Percentiles rank a stretch among this genome's conserved stretches.
Conservation (phyloP, 768 basidiomycete species). For the Lactifluus echinatus region DNA sequence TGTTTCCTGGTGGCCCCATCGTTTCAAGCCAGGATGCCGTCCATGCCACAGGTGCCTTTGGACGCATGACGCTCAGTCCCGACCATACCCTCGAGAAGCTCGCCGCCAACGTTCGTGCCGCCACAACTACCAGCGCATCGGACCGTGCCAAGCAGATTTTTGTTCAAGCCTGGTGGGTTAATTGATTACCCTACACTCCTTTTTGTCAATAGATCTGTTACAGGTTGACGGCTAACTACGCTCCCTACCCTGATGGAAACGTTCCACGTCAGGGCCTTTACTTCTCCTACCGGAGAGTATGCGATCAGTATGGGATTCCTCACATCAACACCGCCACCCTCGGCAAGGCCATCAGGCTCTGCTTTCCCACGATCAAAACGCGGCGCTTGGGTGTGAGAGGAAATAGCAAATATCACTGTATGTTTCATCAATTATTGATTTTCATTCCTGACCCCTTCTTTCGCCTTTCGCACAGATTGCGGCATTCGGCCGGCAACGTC, state of each 20-base stretch:
- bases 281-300: conserved; percentile 85
- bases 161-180: conserved; percentile 76
- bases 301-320: conserved; percentile 87
- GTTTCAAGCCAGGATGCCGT: conserved; percentile 38
- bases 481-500: conserved; percentile 88
- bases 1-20: conserved; percentile 45
- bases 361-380: conserved; percentile 94
- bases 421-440: conserved; percentile 32
- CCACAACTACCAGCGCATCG: conserved; percentile 85
- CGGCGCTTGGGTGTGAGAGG: conserved; percentile 86
- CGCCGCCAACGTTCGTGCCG: conserved; percentile 78
- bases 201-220: conserved; percentile 1
- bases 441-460: conserved; percentile 5
- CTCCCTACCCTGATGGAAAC: conserved; percentile 86
- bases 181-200: conserved; percentile 18
- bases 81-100: conserved; percentile 81
- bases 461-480: conserved; percentile 52
- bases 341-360: conserved; percentile 88
- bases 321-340: conserved; percentile 95
- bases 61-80: conserved; percentile 63
- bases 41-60: conserved; percentile 66
- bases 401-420: conserved; percentile 95
- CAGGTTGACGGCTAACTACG: conserved; percentile 85
- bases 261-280: conserved; percentile 91
- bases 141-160: conserved; percentile 90